Base-by-base conservation (phyloP, 2,329 filamentous ascomycete species). In the Aspergillus novofumigatus region DNA sequence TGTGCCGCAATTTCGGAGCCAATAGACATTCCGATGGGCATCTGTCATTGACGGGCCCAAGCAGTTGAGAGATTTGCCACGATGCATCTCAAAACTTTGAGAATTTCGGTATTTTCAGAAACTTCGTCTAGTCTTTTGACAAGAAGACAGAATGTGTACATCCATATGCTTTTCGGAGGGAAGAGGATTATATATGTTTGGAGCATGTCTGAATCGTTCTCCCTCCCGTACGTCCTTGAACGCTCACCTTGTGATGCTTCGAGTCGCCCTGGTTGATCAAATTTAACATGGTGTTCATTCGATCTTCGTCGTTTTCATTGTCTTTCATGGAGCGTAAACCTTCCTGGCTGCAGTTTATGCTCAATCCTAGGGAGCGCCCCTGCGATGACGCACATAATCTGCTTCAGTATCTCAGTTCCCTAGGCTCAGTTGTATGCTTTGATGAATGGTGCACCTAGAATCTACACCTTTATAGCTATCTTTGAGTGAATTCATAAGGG, bases 401-500 rank as follows among this genome's bases (percentile, higher is more conserved):
- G 20, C 21, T 47, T 14, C 44, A 47, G 21, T 25, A 17, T 21
- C 21, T 23, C 44, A 26, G 3, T 47, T 10, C 23, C 44, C 32
- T 38, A 47, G 20, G 10, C 5, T 26, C 11, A 7, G 23, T 14
- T 25, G 21, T 23, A 25, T n/a, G 20, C 14, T 47, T 23, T 11
- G 4, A 23, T 47, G 44, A 47, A 26, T 47, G 44, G 23, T 25
- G 21, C 25, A 25, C 10, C 23, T 25, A 25, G 44, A 47, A 47
- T 23, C 44, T 25, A 21, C 10, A 25, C 21, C 6, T 26, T 23
- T 26, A 23, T 47, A 26, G 44, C 21, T 47, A 47, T 23, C 6
- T 44, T 14, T 23, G 20, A 47, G 11, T 26, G n/a, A 42, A 53
- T 52, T 57, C 41, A 49, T 49, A 29, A 41, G 50, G 50, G 52